These are phyloP conservation scores for Pythium scleroteichum DNA, from an alignment of 352 stramenopile species.

Conservation along the genomic window DNA sequence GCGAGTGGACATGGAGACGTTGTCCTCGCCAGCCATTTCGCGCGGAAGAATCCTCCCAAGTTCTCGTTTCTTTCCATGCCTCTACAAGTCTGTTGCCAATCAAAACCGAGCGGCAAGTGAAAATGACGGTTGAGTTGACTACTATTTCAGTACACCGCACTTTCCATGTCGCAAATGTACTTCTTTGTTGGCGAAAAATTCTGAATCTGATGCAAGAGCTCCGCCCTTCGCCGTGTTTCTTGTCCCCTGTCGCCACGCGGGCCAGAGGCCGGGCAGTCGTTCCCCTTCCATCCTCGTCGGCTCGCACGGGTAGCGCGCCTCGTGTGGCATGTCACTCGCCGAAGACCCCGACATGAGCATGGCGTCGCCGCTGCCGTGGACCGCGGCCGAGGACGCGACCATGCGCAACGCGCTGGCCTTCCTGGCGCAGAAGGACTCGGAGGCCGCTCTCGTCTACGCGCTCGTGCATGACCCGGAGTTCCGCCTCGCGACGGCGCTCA, in stretches of 20 bases:
- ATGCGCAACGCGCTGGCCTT: slow-evolving; percentile 68
- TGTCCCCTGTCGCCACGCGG: not conserved
- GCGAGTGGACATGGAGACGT: no score
- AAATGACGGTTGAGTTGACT: no score
- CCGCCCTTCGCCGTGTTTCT: not conserved
- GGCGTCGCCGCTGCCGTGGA: not conserved
- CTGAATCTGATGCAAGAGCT: not conserved
- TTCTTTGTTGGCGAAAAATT: not conserved
- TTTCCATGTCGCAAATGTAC: no score
- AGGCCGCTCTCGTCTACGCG: slow-evolving; percentile 70
- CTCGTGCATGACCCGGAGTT: slow-evolving; percentile 81
- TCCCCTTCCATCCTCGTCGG: not conserved
- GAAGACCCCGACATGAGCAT: not conserved
- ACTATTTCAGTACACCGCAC: no score
- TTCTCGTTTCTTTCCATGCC: no score
- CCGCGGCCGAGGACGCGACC: slow-evolving; percentile 37
- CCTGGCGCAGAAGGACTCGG: slow-evolving; percentile 62
- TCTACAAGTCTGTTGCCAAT: no score
- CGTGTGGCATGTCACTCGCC: not conserved
- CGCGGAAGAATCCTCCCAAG: no score
- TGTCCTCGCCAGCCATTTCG: no score
- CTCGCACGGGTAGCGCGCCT: not conserved
- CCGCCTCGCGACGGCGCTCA: slow-evolving; percentile 62
- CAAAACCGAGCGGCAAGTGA: no score
- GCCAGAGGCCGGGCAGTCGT: not conserved